Evolutionary conservation across 345 rosid genomes (phyloP).

Genomic region (Hypericum androsaemum): DNA sequence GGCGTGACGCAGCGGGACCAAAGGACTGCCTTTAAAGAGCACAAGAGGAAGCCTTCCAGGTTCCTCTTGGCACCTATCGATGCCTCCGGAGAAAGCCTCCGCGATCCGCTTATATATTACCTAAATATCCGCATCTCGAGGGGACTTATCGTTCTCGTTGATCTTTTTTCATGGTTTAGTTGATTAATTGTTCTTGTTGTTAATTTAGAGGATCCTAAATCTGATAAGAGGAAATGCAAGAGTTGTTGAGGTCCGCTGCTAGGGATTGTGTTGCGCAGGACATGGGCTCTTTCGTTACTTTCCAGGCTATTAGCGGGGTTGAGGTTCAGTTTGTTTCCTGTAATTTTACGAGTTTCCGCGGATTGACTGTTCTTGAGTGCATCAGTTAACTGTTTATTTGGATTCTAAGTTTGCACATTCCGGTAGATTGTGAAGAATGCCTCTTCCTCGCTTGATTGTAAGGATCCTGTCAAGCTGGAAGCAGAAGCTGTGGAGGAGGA

Average conservation of each 20-base stretch:
- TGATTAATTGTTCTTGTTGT: conserved; percentile 1
- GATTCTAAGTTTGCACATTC: conserved; percentile 80
- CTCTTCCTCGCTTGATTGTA: conserved; percentile 68
- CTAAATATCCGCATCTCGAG: conserved; percentile 25
- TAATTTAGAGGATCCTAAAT: conserved; percentile 24
- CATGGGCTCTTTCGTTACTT: conserved; percentile 67
- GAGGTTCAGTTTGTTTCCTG: conserved; percentile 39
- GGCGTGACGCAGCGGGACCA: conserved; percentile 73
- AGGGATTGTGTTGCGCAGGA: conserved; percentile 78
- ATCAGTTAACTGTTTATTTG: conserved; percentile 2
- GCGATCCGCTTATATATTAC: conserved; percentile 49
- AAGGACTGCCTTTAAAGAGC: conserved; percentile 97
- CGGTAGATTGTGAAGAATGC: conserved; percentile 86
- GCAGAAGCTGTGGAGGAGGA: conserved; percentile 66
- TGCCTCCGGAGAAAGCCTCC: conserved; percentile 83
- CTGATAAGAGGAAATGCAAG: conserved; percentile 54
- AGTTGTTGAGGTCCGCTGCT: conserved; percentile 50
- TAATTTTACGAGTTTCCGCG: background rate
- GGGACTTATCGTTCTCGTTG: background rate
- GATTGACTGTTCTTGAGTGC: background rate
- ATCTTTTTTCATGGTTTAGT: background rate
- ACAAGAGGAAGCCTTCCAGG: conserved; percentile 70
- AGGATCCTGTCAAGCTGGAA: conserved; percentile 63
- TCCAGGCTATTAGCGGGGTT: conserved; percentile 84
- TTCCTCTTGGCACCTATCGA: conserved; percentile 78